Conservation (phyloP, 2,329 filamentous ascomycete species). For the Bipolaris cookei region DNA sequence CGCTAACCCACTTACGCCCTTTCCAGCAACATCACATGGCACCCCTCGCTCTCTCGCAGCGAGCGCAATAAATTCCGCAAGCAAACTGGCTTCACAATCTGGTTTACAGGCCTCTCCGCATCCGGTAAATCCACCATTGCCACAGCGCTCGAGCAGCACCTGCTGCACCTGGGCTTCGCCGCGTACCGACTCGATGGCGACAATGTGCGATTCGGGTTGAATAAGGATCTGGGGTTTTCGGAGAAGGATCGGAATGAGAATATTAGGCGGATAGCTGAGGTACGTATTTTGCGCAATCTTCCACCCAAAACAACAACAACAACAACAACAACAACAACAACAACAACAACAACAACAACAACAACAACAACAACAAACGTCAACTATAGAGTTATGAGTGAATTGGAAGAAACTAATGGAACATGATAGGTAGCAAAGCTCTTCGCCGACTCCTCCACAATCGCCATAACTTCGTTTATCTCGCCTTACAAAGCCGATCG, state of each 20-base stretch:
- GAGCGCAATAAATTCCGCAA: conserved; percentile 78
- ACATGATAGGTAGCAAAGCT: conserved; percentile 80
- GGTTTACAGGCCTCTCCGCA: conserved; percentile 95
- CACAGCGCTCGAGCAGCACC: conserved; percentile 94
- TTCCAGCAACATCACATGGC: conserved; percentile 86
- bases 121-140: conserved; percentile 98
- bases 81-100: conserved; percentile 92
- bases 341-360: background rate
- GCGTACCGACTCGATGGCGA: conserved; percentile 97
- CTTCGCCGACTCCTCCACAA: conserved; percentile 86
- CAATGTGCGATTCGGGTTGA: conserved; percentile 97
- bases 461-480: conserved; percentile 96
- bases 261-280: conserved; percentile 92
- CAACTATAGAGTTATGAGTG: too few species aligned
- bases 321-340: too few species aligned
- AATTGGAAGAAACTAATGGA: background rate
- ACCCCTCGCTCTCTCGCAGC: conserved; percentile 76
- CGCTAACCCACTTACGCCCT: conserved; percentile 16
- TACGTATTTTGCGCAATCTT: conserved; percentile 25
- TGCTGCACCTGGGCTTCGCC: conserved; percentile 80
- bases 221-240: conserved; percentile 95
- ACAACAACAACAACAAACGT: background rate
- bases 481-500: conserved; percentile 91
- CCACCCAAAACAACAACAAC: too few species aligned
- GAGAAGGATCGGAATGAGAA: conserved; percentile 96